Conservation (phyloP, 805 yeast genomes). For the Schwanniomyces polymorphus region DNA sequence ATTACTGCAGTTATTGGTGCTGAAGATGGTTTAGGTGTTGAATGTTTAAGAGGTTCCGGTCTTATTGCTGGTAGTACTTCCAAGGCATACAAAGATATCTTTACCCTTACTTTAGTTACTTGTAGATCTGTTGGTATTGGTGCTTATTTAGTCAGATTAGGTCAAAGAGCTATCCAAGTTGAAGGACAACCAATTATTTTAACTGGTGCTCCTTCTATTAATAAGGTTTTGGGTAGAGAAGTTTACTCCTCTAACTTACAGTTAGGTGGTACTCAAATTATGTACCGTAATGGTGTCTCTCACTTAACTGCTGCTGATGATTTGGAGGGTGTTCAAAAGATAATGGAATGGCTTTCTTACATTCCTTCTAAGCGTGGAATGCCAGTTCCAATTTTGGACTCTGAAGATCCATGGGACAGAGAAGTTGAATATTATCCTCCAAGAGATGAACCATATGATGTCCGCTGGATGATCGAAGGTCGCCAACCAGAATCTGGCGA, state of each 20-base stretch:
- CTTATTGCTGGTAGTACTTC: constrained; percentile 98
- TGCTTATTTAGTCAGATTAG: constrained; percentile 96
- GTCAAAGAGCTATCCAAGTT: constrained; percentile 98
- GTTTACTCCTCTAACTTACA: constrained; percentile 96
- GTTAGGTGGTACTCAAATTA: constrained; percentile 98
- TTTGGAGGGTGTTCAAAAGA: constrained; percentile 92
- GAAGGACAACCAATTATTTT: constrained; percentile 98
- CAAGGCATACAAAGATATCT: constrained; percentile 94
- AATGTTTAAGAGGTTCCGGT: constrained; percentile 97
- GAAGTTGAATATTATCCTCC: constrained; percentile 79
- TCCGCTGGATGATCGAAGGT: constrained; percentile 93
- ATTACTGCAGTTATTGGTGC: constrained; percentile 88
- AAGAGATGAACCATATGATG: constrained; percentile 76
- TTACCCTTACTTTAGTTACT: constrained; percentile 97
- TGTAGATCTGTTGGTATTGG: constrained; percentile 99
- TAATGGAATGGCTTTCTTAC: constrained; percentile 93
- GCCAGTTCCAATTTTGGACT: constrained; percentile 87
- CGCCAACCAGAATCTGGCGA: constrained; percentile 63
- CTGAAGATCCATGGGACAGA: constrained; percentile 91
- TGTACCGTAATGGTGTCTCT: constrained; percentile 98
- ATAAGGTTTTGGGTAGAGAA: constrained; percentile 94
- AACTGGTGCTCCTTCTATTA: constrained; percentile 99
- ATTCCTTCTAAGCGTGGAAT: constrained; percentile 86
- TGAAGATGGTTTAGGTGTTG: constrained; percentile 97
- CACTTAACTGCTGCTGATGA: constrained; percentile 97